Evolutionary conservation across 176 grass and related monocot species (phyloP).

Genomic region (Phoenix roebelenii): DNA sequence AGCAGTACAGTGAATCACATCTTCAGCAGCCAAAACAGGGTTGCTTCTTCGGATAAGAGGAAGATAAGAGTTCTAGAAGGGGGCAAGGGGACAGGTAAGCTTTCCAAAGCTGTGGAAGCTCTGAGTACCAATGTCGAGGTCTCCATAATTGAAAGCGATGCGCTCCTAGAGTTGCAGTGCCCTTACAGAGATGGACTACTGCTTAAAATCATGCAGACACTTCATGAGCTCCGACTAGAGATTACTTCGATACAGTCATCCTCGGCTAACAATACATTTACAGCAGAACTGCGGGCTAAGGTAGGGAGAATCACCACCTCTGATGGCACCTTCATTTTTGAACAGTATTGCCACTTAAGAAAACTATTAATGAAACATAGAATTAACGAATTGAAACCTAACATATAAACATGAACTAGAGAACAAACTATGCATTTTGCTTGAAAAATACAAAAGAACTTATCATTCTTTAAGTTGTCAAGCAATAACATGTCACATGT

Average conservation of each 20-base stretch:
- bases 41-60: conserved; percentile 7
- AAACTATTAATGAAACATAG: background rate
- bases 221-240: conserved; percentile 50
- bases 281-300: conserved; percentile 50
- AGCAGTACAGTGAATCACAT: background rate
- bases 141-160: conserved; percentile 60
- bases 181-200: conserved; percentile 43
- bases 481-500: too few relatives aligned
- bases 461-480: too few relatives aligned
- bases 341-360: background rate
- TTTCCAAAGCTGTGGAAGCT: background rate
- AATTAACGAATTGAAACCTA: background rate
- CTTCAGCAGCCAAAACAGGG: background rate
- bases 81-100: conserved; percentile 11
- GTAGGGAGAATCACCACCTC: conserved; percentile 7
- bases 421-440: too few relatives aligned
- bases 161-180: conserved; percentile 59
- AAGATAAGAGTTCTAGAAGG: conserved; percentile 16
- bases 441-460: too few relatives aligned
- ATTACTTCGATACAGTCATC: conserved; percentile 47
- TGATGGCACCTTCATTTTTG: background rate
- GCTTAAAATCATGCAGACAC: conserved; percentile 46
- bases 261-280: conserved; percentile 22
- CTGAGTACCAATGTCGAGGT: conserved; percentile 45
- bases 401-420: too few relatives aligned